Percentiles rank a stretch among this genome's conserved stretches.
Conservation (phyloP, 495 filamentous ascomycete species). For the Talaromyces liani region DNA sequence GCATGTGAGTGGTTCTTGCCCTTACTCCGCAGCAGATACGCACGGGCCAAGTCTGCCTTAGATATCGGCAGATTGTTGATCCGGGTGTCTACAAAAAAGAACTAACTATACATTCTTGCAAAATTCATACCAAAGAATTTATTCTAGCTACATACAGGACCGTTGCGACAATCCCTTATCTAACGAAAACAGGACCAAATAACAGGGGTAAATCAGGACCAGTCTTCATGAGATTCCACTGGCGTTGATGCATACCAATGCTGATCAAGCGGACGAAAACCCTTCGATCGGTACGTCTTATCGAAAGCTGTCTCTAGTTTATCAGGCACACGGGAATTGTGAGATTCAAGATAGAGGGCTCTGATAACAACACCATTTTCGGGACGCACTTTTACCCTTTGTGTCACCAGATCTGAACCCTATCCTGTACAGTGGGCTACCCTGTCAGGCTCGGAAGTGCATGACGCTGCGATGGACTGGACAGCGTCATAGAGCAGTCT, state of each 20-base stretch:
- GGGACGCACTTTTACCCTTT: not conserved
- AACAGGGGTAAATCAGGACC: not conserved
- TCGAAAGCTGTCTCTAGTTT: too few relatives aligned
- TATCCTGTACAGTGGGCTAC: not conserved
- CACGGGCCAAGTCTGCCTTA: not conserved
- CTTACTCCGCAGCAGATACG: not conserved
- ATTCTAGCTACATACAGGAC: too few relatives aligned
- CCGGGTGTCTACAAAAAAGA: not conserved
- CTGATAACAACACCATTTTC: too few relatives aligned
- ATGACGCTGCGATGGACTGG: not conserved
- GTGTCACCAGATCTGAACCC: not conserved
- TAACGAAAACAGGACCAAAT: not conserved
- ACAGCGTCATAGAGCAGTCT: not conserved
- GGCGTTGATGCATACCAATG: not conserved
- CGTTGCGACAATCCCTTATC: too few relatives aligned
- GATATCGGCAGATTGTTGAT: not conserved
- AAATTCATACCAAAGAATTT: too few relatives aligned
- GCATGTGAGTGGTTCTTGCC: not conserved
- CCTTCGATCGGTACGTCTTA: too few relatives aligned
- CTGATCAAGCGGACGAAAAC: too few relatives aligned
- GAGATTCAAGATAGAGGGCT: too few relatives aligned
- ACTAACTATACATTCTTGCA: too few relatives aligned
- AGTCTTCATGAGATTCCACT: not conserved
- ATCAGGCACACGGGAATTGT: too few relatives aligned
- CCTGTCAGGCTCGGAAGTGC: not conserved